Evolutionary conservation across 2,329 filamentous ascomycete species (phyloP).

Genomic region (Aureobasidium sp.): DNA sequence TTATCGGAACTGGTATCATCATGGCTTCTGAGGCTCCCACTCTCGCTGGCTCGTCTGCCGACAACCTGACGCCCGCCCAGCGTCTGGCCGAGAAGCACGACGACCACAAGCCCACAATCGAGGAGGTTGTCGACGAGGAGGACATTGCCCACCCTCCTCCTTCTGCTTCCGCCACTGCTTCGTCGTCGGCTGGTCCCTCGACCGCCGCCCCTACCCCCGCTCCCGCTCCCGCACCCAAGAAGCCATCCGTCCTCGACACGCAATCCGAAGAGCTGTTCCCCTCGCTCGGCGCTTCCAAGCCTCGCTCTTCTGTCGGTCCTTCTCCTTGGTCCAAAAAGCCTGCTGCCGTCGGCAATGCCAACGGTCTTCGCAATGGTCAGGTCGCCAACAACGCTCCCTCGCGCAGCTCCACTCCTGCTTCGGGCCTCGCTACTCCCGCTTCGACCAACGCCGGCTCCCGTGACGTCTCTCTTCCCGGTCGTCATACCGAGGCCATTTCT

Average conservation of each 20-base stretch:
- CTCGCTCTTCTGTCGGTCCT: constrained; percentile 50
- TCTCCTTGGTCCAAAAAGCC: constrained; percentile 71
- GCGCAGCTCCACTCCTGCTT: constrained; percentile 54
- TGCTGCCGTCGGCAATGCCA: constrained; percentile 39
- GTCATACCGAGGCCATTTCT: constrained; percentile 66
- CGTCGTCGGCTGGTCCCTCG: constrained; percentile 34
- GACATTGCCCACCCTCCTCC: constrained; percentile 50
- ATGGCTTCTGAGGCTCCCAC: constrained; percentile 13
- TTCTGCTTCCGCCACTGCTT: constrained; percentile 33
- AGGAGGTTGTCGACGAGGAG: constrained; percentile 76
- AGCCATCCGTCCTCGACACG: constrained; percentile 53
- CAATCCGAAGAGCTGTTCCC: constrained; percentile 89
- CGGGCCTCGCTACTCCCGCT: constrained; percentile 42
- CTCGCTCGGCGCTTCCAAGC: constrained; percentile 69
- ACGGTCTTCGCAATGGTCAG: constrained; percentile 46
- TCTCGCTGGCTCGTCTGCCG: constrained; percentile 18
- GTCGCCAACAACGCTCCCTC: constrained; percentile 44
- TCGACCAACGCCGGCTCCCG: constrained; percentile 35
- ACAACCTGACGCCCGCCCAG: constrained; percentile 41
- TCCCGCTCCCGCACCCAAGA: constrained; percentile 7
- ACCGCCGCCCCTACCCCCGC: constrained; percentile 30
- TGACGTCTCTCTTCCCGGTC: constrained; percentile 67
- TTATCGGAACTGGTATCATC: constrained; percentile 9
- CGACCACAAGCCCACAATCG: constrained; percentile 57
- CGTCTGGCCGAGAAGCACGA: constrained; percentile 46